Evolutionary conservation across 306 rosid genomes (phyloP).

Genomic region (Rosa rugosa): DNA sequence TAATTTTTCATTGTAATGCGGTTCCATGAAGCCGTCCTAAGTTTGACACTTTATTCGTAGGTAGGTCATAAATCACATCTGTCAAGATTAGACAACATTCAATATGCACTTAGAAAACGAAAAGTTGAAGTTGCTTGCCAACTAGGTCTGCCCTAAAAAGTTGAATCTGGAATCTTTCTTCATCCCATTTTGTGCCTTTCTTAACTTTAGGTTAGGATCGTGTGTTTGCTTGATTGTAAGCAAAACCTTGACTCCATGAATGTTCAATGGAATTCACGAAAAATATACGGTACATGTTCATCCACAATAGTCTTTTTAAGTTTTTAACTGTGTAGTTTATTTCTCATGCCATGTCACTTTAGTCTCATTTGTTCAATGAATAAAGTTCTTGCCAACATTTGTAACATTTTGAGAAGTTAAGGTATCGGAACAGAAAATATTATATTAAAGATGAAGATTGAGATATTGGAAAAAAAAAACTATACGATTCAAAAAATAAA

Average conservation of each 20-base stretch:
- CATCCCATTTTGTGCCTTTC: background rate
- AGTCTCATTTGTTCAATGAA: background rate
- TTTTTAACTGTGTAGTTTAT: background rate
- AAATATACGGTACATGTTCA: background rate
- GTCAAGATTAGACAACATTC: conserved; percentile 14
- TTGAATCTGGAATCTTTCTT: conserved; percentile 1
- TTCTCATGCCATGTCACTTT: background rate
- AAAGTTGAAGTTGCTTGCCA: conserved; percentile 2
- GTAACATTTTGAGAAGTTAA: background rate
- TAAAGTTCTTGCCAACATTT: background rate
- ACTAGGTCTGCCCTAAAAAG: background rate
- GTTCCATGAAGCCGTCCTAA: conserved; percentile 15
- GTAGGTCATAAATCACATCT: background rate
- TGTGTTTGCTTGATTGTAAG: background rate
- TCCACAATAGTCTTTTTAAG: background rate
- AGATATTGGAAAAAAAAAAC: background rate
- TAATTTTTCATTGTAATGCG: background rate
- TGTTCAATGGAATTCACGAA: background rate
- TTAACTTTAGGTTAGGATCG: background rate
- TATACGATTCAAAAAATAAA: background rate
- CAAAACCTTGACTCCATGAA: background rate
- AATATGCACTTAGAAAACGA: conserved; percentile 3
- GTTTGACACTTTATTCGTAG: background rate
- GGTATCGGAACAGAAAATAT: background rate
- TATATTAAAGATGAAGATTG: background rate